Conservation (phyloP, 176 grass and related monocot genomes). For the Triticum turgidum region DNA sequence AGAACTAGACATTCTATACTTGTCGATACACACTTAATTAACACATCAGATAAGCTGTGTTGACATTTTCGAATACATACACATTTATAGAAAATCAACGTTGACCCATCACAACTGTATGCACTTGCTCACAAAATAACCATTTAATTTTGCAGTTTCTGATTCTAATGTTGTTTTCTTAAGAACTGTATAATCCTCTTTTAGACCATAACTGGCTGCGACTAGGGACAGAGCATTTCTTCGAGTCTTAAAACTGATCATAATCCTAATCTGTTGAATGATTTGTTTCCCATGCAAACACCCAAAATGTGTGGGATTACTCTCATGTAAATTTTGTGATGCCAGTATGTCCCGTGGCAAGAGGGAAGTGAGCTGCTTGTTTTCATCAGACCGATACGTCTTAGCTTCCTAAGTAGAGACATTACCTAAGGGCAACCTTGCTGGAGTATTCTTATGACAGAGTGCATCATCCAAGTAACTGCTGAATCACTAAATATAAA, state of each 20-base stretch:
- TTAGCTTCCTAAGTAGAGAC: conserved; percentile 19
- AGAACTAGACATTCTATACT: not conserved
- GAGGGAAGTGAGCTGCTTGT: not conserved
- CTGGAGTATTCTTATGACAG: not conserved
- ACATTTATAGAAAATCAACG: not conserved
- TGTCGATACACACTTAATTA: not conserved
- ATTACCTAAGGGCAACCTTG: conserved; percentile 13
- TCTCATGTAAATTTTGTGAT: conserved; percentile 47
- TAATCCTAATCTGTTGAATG: not conserved
- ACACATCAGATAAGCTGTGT: not conserved
- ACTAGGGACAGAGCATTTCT: not conserved
- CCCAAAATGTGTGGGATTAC: conserved; percentile 28
- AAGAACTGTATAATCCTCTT: not conserved
- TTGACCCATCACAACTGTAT: not conserved
- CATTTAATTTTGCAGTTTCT: conserved; percentile 13
- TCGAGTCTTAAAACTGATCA: not conserved
- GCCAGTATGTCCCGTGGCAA: conserved; percentile 5
- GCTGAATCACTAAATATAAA: not conserved
- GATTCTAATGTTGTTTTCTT: not conserved
- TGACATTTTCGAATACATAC: not conserved
- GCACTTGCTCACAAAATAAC: not conserved
- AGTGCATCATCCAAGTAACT: not conserved
- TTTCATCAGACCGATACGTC: not conserved
- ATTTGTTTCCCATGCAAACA: conserved; percentile 24
- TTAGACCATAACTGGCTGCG: not conserved